A percentile compares a stretch with the other conserved stretches of the same genome.
These are phyloP conservation scores for Ophiostoma montium DNA, from an alignment of 2,329 filamentous ascomycete species.

Conservation along the genomic window DNA sequence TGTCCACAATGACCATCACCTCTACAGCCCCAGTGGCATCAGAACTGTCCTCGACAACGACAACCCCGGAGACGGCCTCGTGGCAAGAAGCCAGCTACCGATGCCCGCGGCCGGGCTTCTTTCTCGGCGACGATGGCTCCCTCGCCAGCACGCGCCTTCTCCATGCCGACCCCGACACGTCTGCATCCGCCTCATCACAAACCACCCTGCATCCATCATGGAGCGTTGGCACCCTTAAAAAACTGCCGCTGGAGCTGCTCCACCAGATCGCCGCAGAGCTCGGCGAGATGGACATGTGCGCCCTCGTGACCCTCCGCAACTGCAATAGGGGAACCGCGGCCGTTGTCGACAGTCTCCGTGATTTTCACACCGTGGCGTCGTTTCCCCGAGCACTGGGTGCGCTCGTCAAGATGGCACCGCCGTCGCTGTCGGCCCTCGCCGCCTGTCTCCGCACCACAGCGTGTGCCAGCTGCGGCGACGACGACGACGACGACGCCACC, in stretches of 20 bases:
- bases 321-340: constrained; percentile 8
- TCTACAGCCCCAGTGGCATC: neutral
- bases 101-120: constrained; percentile 12
- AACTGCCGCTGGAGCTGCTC: constrained; percentile 11
- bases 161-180: neutral
- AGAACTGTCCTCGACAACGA: neutral
- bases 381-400: constrained; percentile 12
- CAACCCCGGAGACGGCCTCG: constrained; percentile 1
- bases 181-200: neutral
- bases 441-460: constrained; percentile 7
- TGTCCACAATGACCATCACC: neutral
- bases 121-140: constrained; percentile 12
- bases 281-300: constrained; percentile 6
- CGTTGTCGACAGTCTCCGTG: constrained; percentile 8
- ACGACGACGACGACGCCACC: neutral
- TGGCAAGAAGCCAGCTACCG: constrained; percentile 12
- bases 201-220: neutral
- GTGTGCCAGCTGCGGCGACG: constrained; percentile 9
- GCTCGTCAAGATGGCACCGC: constrained; percentile 1
- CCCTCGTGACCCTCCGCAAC: constrained; percentile 11
- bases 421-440: constrained; percentile 8
- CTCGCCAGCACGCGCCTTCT: constrained; percentile 7
- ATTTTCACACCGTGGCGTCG: constrained; percentile 11
- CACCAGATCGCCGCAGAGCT: constrained; percentile 8
- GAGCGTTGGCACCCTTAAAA: constrained; percentile 8